Base-by-base conservation (phyloP, 2,329 filamentous ascomycete genomes). In the Clathrospora elynae region DNA sequence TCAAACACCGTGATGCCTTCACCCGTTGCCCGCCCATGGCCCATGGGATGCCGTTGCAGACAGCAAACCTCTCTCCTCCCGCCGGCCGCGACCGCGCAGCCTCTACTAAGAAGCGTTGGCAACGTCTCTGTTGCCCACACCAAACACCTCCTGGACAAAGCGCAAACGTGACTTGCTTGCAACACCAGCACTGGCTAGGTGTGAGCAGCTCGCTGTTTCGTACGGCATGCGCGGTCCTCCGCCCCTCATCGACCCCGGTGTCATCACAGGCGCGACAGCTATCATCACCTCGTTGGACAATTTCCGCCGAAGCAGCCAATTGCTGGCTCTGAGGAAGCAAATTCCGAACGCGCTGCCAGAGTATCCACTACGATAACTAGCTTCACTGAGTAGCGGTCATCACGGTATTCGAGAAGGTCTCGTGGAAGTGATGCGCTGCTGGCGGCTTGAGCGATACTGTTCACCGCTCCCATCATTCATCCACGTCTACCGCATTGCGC, bases 331-430 rank as follows among this genome's bases (percentile, higher is more conserved):
- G 43, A 54, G 47, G 35, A 35, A 46, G 53, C 35, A 42, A 45
- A 53, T 61, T n/a, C 54, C 58, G 52, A 55, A 43, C 42, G 30
- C 37, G 35, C 46, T 20, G 23, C 31, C 42, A 38, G 30, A 35
- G 45, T 50, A 41, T 33, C 43, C 44, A 37, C 49, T 49, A 39
- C 51, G 19, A 42, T 49, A 34, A 38, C 42, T 51, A 45, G 46
- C 50, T 49, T 50, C 49, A 49, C 52, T 47, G 41, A 42, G 39
- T 46, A 35, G 48, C 40, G 33, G 44, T n/a, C 50, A 40, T 45
- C 35, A 40, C 38, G 22, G 42, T 41, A 53, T 68, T 68, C 64
- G 59, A 65, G 64, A 68, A 67, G 57, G 22, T 47, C 48, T 55
- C 42, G 39, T 62, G 47, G 62, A 68, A 66, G 53, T 56, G 57